A percentile compares a stretch with the other conserved stretches of the same genome.
phyloP scores from a whole-genome alignment of 139 green algal species.

The Chlorella sp. region DNA sequence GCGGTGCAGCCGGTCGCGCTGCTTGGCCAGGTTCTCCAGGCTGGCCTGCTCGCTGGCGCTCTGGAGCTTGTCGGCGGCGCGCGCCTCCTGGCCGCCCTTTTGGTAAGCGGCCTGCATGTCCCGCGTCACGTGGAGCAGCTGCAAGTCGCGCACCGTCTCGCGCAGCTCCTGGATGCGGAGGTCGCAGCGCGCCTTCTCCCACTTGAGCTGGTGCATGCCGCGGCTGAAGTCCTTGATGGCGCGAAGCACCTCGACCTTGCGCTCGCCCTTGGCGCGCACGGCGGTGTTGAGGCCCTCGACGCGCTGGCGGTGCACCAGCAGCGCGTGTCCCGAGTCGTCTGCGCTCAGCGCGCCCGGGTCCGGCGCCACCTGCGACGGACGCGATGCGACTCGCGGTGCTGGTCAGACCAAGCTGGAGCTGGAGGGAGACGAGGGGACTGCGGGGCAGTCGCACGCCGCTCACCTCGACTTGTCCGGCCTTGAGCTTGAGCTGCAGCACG shows the following conservation, averaged over 20 bases:
- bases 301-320: conserved; percentile 34
- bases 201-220: conserved; percentile 67
- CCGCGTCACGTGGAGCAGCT: conserved; percentile 72
- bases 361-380: conserved; percentile 40
- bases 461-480: conserved; percentile 30
- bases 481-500: conserved; percentile 48
- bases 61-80: neutral
- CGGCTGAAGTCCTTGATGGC: conserved; percentile 76
- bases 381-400: no score
- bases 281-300: conserved; percentile 49
- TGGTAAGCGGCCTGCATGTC: conserved; percentile 37
- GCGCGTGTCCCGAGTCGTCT: conserved; percentile 22
- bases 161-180: conserved; percentile 50
- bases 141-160: conserved; percentile 58
- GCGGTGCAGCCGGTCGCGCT: conserved; percentile 31
- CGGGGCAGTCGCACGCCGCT: no score
- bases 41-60: conserved; percentile 25
- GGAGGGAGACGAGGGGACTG: no score
- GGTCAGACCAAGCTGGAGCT: no score
- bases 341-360: conserved; percentile 1
- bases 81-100: neutral
- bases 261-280: conserved; percentile 15
- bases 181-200: conserved; percentile 46
- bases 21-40: conserved; percentile 48
- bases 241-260: conserved; percentile 48